These are phyloP conservation scores for Aspergillus fischeri DNA, from an alignment of 2,329 filamentous ascomycete genomes.

Conservation along the genomic window DNA sequence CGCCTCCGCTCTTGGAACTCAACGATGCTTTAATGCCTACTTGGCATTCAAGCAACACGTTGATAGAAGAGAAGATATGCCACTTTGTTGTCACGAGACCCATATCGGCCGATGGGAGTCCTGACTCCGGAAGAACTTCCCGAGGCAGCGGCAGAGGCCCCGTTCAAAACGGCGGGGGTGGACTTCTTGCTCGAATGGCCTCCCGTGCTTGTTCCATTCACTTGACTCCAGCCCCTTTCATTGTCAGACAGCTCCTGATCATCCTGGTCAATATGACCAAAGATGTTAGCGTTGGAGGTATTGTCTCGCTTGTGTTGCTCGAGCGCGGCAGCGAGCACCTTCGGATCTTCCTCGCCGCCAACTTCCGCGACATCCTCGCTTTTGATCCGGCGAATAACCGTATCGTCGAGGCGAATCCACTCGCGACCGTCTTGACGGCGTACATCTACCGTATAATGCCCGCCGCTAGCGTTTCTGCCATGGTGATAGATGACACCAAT, in stretches of 20 bases:
- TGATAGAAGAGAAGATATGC: slow-evolving; percentile 97
- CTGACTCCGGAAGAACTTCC: slow-evolving; percentile 54
- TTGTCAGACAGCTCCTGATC: slow-evolving; percentile 63
- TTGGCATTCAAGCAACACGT: slow-evolving; percentile 49
- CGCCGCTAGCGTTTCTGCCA: slow-evolving; percentile 90
- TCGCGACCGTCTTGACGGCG: slow-evolving; percentile 89
- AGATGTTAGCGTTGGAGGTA: slow-evolving; percentile 63
- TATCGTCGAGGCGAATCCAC: slow-evolving; percentile 96
- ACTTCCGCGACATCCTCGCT: slow-evolving; percentile 86
- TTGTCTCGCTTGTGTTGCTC: slow-evolving; percentile 60
- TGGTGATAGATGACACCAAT: slow-evolving; percentile 95
- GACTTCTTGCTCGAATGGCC: slow-evolving; percentile 63
- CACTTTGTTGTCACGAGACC: slow-evolving; percentile 87
- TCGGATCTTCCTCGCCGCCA: slow-evolving; percentile 74
- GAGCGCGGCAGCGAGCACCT: slow-evolving; percentile 61
- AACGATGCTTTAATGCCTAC: neutral
- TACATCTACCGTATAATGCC: slow-evolving; percentile 97
- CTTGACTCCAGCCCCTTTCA: slow-evolving; percentile 74
- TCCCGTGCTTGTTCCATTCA: slow-evolving; percentile 56
- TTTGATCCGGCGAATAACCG: slow-evolving; percentile 76
- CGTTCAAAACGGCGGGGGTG: slow-evolving; percentile 61
- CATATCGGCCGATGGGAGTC: slow-evolving; percentile 54
- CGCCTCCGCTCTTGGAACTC: neutral
- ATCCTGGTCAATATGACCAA: slow-evolving; percentile 62
- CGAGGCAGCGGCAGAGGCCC: slow-evolving; percentile 49